Evolutionary conservation across 768 basidiomycete species (phyloP).

Genomic region (Cystobasidium ongulense): DNA sequence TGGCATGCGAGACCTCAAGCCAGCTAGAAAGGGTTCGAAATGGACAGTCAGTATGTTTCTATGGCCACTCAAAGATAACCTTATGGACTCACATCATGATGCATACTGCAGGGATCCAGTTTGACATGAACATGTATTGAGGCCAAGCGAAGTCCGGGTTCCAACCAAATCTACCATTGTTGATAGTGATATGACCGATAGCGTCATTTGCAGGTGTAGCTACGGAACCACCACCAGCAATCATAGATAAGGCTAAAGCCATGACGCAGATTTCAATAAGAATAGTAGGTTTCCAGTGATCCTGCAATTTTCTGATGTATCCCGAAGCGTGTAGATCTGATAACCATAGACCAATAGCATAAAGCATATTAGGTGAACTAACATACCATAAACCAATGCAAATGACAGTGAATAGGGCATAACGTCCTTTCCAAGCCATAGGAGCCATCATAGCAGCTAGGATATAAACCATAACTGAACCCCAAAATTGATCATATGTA

Average conservation of each 20-base stretch:
- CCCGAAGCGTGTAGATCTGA: conserved; percentile 43
- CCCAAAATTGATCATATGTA: conserved; percentile 45
- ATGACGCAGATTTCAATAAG: conserved; percentile 39
- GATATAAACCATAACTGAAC: conserved; percentile 43
- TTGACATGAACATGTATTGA: conserved; percentile 40
- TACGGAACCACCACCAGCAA: conserved; percentile 40
- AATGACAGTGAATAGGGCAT: conserved; percentile 40
- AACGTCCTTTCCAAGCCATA: conserved; percentile 41
- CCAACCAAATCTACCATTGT: conserved; percentile 41
- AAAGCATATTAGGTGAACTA: conserved; percentile 42
- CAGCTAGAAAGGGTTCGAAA: conserved; percentile 31
- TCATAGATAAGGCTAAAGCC: conserved; percentile 40
- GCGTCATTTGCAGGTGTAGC: conserved; percentile 39
- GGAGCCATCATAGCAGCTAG: conserved; percentile 42
- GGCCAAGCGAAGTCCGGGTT: conserved; percentile 41
- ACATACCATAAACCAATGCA: conserved; percentile 41
- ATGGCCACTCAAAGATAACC: too few species aligned
- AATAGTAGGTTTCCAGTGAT: conserved; percentile 43
- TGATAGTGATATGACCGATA: conserved; percentile 40
- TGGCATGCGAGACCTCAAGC: conserved; percentile 42
- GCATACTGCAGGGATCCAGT: conserved; percentile 38
- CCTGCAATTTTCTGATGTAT: conserved; percentile 42
- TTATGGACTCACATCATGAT: conserved; percentile 35
- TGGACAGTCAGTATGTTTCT: neutral
- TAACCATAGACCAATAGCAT: conserved; percentile 41